Evolutionary conservation across 148 eudicot genomes (phyloP), one percentile per base, ranked within the genome.

Genomic region (Polygonum maritimum): DNA sequence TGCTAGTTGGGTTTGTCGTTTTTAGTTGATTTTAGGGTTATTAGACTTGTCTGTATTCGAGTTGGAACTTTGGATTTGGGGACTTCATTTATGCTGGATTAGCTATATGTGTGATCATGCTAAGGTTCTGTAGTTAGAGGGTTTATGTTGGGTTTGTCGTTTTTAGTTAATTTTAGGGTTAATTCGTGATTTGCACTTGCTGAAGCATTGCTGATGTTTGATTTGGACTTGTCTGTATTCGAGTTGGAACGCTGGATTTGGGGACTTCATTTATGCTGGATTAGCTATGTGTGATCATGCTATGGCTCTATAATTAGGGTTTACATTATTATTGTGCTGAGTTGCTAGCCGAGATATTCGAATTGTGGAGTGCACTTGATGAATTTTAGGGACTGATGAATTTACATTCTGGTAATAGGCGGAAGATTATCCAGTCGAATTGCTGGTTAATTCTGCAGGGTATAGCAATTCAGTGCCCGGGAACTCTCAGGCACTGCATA

Each of bases 401-500:
- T 77, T 69, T 55, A 44, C 9, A 57, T 76, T 78, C 69, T 71
- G 54, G 54, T 38, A 76, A 76, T 81, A 91, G 96, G 78, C 78
- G 71, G 88, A 87, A 81, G 89, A 89, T 78, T 79, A 79, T 81
- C 84, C 87, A 48, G 78, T 82, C 75, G 91, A 85, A 71, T 84
- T 81, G 51, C 76, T 67, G 49, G 80, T 84, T 60, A 79, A 81
- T 80, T 76, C 88, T 76, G 78, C 81, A 0, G 86, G 80, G 70
- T 62, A 74, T 69, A 21, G 18, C 73, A 8, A 41, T 69, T 73
- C 79, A 74, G 73, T 76, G 44, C 49, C 52, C 39, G 39, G 22
- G 70, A 7, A 49, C 60, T 74, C 74, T 76, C 35, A 76, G 7
- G 71, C 21, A 4, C 78, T 26, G 21, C 70, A 38, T 54, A 80